A percentile compares a stretch with the other conserved stretches of the same genome.
Conservation (phyloP, 768 basidiomycete species). For the Lenzites betulinus region DNA sequence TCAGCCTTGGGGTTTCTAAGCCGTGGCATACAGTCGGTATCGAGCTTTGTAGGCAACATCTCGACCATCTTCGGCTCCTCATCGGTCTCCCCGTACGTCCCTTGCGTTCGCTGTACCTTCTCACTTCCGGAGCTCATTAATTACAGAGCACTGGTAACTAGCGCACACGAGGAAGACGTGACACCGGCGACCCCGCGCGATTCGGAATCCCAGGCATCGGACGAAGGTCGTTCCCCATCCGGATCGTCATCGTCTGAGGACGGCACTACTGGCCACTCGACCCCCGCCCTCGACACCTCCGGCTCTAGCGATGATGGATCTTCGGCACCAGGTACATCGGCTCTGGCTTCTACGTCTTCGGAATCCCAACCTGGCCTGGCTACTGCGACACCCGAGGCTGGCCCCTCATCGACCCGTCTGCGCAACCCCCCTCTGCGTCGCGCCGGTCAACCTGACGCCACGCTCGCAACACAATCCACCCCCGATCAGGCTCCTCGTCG, state of each 20-base stretch:
- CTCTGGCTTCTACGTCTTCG: background rate
- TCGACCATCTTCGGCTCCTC: no score
- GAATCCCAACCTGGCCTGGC: background rate
- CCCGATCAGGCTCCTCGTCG: background rate
- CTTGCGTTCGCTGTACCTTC: background rate
- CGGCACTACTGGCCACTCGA: background rate
- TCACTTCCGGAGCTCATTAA: background rate
- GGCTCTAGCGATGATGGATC: background rate
- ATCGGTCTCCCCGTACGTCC: background rate
- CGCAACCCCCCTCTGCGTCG: background rate
- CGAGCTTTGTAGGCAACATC: conserved; percentile 3
- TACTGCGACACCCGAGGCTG: background rate
- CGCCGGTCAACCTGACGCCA: background rate
- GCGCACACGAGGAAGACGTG: background rate
- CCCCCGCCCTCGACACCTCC: background rate
- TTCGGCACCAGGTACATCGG: background rate
- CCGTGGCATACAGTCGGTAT: conserved; percentile 15
- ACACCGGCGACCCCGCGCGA: background rate
- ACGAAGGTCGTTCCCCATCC: background rate
- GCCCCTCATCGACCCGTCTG: background rate
- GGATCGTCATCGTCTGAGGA: background rate
- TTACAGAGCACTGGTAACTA: background rate
- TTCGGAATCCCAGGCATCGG: background rate
- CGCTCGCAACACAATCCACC: background rate
- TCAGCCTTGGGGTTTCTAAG: conserved; percentile 14